Base-by-base conservation (phyloP, 768 basidiomycete species). In the Termitomyces sp. region DNA sequence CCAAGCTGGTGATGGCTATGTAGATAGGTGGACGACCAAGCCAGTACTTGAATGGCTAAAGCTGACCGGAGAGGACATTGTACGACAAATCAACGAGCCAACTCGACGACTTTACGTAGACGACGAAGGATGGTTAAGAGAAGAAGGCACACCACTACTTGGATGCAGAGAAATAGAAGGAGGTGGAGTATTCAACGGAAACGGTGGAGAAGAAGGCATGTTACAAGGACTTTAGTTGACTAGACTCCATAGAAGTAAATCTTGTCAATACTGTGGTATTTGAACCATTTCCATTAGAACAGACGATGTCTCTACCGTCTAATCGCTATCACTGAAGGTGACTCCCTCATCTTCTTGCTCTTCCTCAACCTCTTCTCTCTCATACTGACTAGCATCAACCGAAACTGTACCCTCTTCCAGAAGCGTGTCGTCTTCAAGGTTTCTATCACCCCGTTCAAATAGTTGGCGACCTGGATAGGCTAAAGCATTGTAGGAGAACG, bases 381-480 rank as follows among this genome's bases (percentile, higher is more conserved):
- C 89, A 65, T 95, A 99, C 69, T 94, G 88, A 62, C 86, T 90
- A 66, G 92, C 71, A 69, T 98, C 95, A 51, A 98, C 92, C 22
- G 90, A 91, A 54, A 89, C 84, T 0, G 85, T 82, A 26, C 85
- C 94, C 68, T 94, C 96, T 70, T 98, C 95, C 66, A 88, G 71
- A 37, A 94, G 76, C 15, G 72, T 79, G 61, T 91, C 90, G 55
- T 98, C 96, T 48, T 91, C 87, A 34, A 94, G 77, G 63, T 83
- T 82, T 56, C 76, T 82, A 68, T 92, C 86, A 16, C 65, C 66
- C 39, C 84, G 83, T 72, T 96, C 93, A 71, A 98, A 99, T 46
- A 98, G 74, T 73, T 97, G 94, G 24, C 93, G 86, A 28, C 96
- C 96, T 96, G 62, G n/a, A 16, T 4, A 50, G 8, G n/a, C 36